phyloP scores from a whole-genome alignment of 2,329 filamentous ascomycete genomes.

The Pseudocercospora eumusae region DNA sequence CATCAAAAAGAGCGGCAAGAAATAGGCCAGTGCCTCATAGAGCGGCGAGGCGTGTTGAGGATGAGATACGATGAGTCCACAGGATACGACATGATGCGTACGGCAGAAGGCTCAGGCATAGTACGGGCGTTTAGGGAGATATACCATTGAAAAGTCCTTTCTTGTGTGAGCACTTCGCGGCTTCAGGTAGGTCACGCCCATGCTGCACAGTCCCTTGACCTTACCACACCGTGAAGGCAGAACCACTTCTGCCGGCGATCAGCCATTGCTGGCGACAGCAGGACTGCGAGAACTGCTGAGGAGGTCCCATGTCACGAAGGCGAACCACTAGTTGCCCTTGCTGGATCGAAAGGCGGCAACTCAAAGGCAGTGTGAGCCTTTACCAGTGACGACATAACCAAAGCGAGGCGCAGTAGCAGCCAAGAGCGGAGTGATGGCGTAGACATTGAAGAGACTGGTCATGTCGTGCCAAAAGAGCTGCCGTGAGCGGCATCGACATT shows the following conservation, averaged over 20 bases:
- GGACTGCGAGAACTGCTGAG: too few relatives aligned
- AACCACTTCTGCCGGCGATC: neutral
- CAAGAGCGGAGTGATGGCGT: too few relatives aligned
- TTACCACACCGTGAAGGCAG: neutral
- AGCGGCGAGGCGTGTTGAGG: neutral
- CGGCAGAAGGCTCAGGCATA: conserved; percentile 15
- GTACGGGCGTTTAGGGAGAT: conserved; percentile 22
- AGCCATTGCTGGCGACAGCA: neutral
- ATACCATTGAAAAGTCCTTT: conserved; percentile 18
- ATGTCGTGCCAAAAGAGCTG: neutral
- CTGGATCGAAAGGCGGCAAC: too few relatives aligned
- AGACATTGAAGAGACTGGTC: too few relatives aligned
- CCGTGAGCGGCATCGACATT: neutral
- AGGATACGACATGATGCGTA: conserved; percentile 13
- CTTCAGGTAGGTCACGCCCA: neutral
- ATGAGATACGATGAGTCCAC: conserved; percentile 1
- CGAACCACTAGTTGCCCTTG: too few relatives aligned
- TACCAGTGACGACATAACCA: too few relatives aligned
- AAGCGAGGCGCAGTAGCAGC: too few relatives aligned
- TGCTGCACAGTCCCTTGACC: neutral
- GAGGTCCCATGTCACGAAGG: too few relatives aligned
- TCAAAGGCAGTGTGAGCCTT: too few relatives aligned
- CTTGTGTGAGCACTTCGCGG: neutral
- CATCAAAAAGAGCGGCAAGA: conserved; percentile 99
- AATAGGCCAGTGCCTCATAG: conserved; percentile 56